Conservation (phyloP, 352 stramenopile genomes). For the Globisporangium uncinulatum region DNA sequence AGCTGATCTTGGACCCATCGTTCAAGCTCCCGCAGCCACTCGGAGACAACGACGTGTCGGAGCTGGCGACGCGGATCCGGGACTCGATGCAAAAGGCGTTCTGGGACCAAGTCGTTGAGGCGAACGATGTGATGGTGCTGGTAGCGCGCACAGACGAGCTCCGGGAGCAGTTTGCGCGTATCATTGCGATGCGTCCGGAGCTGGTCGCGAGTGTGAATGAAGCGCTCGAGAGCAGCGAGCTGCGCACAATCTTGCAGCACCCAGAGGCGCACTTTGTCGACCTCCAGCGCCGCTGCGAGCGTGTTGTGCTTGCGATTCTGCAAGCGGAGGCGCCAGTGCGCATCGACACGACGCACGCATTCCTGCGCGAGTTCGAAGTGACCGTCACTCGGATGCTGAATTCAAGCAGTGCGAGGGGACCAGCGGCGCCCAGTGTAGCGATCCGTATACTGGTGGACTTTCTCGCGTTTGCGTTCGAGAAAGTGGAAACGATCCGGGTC, state of each 20-base stretch:
- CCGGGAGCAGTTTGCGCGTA: conserved; percentile 24
- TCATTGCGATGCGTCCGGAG: conserved; percentile 17
- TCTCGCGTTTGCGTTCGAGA: conserved; percentile 56
- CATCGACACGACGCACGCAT: conserved; percentile 34
- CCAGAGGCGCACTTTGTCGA: conserved; percentile 18
- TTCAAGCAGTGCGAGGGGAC: background rate
- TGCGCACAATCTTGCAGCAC: conserved; percentile 34
- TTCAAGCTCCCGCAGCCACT: conserved; percentile 29
- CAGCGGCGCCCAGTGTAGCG: conserved; percentile 10
- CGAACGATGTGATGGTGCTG: conserved; percentile 43
- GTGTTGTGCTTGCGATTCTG: conserved; percentile 41
- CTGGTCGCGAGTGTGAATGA: conserved; percentile 34
- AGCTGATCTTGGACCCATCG: conserved; percentile 66
- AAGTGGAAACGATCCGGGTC: conserved; percentile 55
- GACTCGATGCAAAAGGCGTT: conserved; percentile 59
- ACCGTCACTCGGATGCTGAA: conserved; percentile 17
- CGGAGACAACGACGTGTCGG: conserved; percentile 5
- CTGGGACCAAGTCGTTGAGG: conserved; percentile 50
- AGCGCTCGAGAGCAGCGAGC: conserved; percentile 22
- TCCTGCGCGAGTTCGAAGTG: conserved; percentile 24
- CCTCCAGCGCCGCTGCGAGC: conserved; percentile 35
- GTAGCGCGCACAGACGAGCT: conserved; percentile 51
- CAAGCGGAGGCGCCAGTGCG: conserved; percentile 45
- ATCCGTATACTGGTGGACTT: conserved; percentile 46
- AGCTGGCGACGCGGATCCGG: conserved; percentile 33